Evolutionary conservation across 345 rosid species (phyloP), one percentile per base, ranked within the genome.

Genomic region (Toxicodendron radicans): DNA sequence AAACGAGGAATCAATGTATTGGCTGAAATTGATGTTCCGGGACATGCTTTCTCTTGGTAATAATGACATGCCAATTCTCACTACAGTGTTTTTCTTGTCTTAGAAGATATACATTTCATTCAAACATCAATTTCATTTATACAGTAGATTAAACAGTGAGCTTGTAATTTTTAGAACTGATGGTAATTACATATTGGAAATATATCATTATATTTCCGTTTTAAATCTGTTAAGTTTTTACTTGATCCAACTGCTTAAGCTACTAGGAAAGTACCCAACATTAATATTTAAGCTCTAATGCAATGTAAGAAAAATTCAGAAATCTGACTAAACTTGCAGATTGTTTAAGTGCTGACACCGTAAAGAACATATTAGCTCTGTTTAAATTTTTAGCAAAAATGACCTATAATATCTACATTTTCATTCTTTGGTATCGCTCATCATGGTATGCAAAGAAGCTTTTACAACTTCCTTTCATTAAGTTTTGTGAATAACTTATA

Each of bases 21-120:
- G 80, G 93, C 93, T 66, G 96, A 91, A 79, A 71, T 89, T 72
- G 96, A 91, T 79, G 87, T 91, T 74, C 96, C 96, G 2, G 96
- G 96, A 66, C 96, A 91, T 75, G 89, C 92, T 58, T 84, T 72
- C 59, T 91, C 96, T 72, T 91, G 96, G 93, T 91, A 83, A 4
- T 46, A 24, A 12, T 73, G 65, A 66, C 24, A 56, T 63, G 38
- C 48, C 73, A 45, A 13, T 62, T 72, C 11, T 72, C 59, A 63
- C 24, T 72, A 38, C 73, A 46, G 58, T 21, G 10, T 57, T 63
- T 45, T 43, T 10, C 58, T 64, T 54, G 35, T 11, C 38, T 27
- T 33, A 41, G 16, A 38, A 32, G 21, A 78, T 63, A 73, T 27
- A 35, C 59, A 2, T 77, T 79, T 57, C 60, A 52, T 41, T 60